Conservation (phyloP, 2,329 filamentous ascomycete species). For the Phialophora macrospora region DNA sequence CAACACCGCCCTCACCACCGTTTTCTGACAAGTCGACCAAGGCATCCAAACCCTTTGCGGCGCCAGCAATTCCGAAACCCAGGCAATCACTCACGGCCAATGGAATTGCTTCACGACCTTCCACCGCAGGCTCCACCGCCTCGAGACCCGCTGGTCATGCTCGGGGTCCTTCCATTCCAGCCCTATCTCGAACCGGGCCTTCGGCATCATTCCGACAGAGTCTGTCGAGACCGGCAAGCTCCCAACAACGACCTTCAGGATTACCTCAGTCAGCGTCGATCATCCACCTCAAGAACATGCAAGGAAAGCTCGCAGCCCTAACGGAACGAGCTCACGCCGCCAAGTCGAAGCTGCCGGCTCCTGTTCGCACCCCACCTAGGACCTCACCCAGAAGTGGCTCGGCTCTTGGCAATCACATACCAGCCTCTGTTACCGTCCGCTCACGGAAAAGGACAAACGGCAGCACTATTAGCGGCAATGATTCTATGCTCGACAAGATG, state of each 20-base stretch:
- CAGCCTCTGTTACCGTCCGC: constrained; percentile 64
- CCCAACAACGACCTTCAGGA: constrained; percentile 40
- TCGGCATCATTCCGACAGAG: constrained; percentile 49
- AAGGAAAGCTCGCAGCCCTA: constrained; percentile 95
- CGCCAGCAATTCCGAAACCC: constrained; percentile 54
- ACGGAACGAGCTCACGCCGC: constrained; percentile 91
- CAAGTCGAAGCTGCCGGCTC: constrained; percentile 86
- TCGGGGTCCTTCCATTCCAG: constrained; percentile 64
- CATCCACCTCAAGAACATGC: constrained; percentile 89
- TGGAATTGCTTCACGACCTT: constrained; percentile 58
- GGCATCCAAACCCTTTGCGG: constrained; percentile 55
- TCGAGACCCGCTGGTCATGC: constrained; percentile 54
- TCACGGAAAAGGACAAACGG: constrained; percentile 71
- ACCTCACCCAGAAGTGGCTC: constrained; percentile 72
- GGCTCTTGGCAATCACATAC: constrained; percentile 56
- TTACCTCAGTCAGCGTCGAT: constrained; percentile 72
- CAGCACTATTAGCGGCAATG: constrained; percentile 52
- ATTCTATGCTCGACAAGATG: constrained; percentile 39
- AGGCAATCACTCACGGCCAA: constrained; percentile 54
- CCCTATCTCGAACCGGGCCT: constrained; percentile 53
- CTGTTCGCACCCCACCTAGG: constrained; percentile 75
- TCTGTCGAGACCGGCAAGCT: constrained; percentile 38
- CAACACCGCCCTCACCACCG: constrained; percentile 89
- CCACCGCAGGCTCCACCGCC: constrained; percentile 47
- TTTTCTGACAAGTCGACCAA: constrained; percentile 79